Evolutionary conservation across 148 eudicot species (phyloP), one percentile per base, ranked within the genome.

Genomic region (Silene latifolia): DNA sequence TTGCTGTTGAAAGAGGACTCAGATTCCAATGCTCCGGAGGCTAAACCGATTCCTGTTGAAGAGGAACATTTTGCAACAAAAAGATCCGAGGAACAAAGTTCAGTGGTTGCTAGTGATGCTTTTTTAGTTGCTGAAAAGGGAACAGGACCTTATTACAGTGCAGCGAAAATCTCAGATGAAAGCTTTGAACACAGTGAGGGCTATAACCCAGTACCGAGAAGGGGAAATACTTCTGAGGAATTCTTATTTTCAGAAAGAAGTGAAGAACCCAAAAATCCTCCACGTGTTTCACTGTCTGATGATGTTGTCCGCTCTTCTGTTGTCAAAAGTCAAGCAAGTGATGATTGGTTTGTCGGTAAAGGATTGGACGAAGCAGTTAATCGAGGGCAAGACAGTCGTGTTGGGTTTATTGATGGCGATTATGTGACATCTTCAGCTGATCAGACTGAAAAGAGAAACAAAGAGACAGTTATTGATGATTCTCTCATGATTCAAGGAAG

Each of bases 401-500:
- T 57, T 25, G 70, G 73, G 72, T 82, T 80, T 25, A 79, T 83
- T 76, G 81, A 78, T 78, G 92, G 83, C n/a, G 87, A 85, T 57
- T 80, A 78, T 69, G 74, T 77, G 51, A 20, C 74, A 57, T 74
- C 82, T 48, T 75, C 76, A n/a, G 18, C 44, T 71, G 81, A 72
- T 62, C 77, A 60, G 54, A 35, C n/a, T 56, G 86, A 69, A 73
- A 81, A 72, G 78, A 80, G 53, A 48, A 88, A 71, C 67, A 86
- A 79, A 83, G 88, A 83, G 64, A 69, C 64, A 35, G 48, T 78
- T 70, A 27, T 81, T 67, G 95, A 92, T 74, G 91, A 92, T 76
- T 90, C 97, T 72, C 78, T 88, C 74, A 87, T 90, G 88, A 81
- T 90, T 84, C 93, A 88, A 29, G 72, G 86, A 60, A 83, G 74